These are phyloP conservation scores for Neurospora sp. DNA, from an alignment of 2,329 filamentous ascomycete species.

Conservation along the genomic window DNA sequence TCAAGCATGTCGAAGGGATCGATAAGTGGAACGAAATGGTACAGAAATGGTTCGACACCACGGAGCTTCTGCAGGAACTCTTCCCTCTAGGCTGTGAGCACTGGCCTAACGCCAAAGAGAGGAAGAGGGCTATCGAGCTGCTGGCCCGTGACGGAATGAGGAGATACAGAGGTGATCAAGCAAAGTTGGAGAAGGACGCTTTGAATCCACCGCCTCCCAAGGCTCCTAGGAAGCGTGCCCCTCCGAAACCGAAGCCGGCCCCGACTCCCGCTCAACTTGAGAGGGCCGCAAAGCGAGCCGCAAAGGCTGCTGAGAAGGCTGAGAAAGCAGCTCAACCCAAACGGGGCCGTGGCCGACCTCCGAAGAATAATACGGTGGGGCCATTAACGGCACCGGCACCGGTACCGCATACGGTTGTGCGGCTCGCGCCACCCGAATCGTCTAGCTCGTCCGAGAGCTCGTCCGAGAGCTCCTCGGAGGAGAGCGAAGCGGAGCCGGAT, in stretches of 20 bases:
- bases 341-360: not conserved
- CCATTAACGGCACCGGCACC: not conserved
- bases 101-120: slow-evolving; percentile 45
- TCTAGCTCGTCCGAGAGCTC: not conserved
- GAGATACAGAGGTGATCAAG: slow-evolving; percentile 58
- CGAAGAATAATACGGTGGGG: not conserved
- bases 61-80: slow-evolving; percentile 43
- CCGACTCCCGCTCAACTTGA: not conserved
- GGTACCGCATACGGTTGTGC: not conserved
- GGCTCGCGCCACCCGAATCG: not conserved
- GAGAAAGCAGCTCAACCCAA: not conserved
- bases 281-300: not conserved
- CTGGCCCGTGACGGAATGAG: slow-evolving; percentile 72
- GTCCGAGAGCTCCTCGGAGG: not conserved
- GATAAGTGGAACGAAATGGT: slow-evolving; percentile 65
- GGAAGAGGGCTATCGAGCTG: slow-evolving; percentile 57
- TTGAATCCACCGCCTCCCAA: slow-evolving; percentile 20
- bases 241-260: not conserved
- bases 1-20: slow-evolving; percentile 62
- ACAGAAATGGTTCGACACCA: slow-evolving; percentile 53
- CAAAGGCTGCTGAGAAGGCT: not conserved
- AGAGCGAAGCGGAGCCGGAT: not conserved
- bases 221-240: not conserved
- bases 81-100: slow-evolving; percentile 35
- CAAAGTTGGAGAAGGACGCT: slow-evolving; percentile 26